Percentiles rank a stretch among this genome's conserved stretches.
Evolutionary conservation across 495 filamentous ascomycete genomes (phyloP).

Genomic region (Tetracladium marchalianum): DNA sequence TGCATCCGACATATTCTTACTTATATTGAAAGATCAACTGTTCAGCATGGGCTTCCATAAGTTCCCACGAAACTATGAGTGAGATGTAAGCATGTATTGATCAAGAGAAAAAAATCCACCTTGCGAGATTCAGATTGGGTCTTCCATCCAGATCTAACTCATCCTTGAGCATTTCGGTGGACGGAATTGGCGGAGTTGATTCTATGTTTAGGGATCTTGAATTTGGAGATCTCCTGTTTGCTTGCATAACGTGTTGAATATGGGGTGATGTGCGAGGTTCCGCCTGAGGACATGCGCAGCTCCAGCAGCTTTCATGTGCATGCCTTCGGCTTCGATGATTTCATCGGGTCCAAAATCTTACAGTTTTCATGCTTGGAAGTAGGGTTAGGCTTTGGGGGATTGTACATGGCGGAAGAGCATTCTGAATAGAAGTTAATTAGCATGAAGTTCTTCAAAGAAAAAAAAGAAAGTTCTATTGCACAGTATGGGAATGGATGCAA

Average conservation of each 20-base stretch:
- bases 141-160: constrained; percentile 65
- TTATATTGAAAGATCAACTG: constrained; percentile 59
- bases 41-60: constrained; percentile 58
- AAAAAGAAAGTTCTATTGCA: too few species aligned
- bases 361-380: too few species aligned
- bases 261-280: constrained; percentile 46
- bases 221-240: constrained; percentile 56
- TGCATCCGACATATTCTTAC: constrained; percentile 59
- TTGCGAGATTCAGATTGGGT: constrained; percentile 63
- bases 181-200: constrained; percentile 51
- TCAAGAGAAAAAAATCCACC: constrained; percentile 19
- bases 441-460: too few species aligned
- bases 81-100: constrained; percentile 1
- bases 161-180: constrained; percentile 60
- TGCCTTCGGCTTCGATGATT: constrained; percentile 40
- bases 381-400: neutral
- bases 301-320: constrained; percentile 28
- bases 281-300: constrained; percentile 28
- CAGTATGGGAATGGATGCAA: too few species aligned
- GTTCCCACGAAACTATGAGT: constrained; percentile 55
- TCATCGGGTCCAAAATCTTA: constrained; percentile 58
- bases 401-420: constrained; percentile 34
- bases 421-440: neutral
- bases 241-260: constrained; percentile 56
- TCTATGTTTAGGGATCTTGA: constrained; percentile 51